Base-by-base conservation (phyloP, 306 rosid species). In the Lotus japonicus region DNA sequence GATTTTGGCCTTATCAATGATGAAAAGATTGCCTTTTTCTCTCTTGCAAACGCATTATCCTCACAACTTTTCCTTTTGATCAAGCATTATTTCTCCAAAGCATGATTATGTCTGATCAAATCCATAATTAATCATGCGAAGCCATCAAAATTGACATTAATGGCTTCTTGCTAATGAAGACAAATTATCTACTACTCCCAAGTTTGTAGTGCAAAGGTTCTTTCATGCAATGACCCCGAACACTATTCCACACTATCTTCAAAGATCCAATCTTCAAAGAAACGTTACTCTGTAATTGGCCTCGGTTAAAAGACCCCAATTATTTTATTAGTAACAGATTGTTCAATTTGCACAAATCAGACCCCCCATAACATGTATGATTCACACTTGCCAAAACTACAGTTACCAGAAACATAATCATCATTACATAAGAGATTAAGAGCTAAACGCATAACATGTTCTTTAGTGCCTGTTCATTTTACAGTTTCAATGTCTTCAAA, bases 61-160 rank as follows among this genome's bases (percentile, higher is more conserved):
- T 57, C 72, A 28, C 35, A 12, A 36, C 88, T 75, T 81, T 72
- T 59, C 35, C 76, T 73, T 78, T 78, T 68, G 71, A 77, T 77
- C 50, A 75, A 71, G 3, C 59, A 71, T 70, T 66, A 55, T 66
- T 74, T 71, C 56, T 16, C 53, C 3, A 2, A 45, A 52, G 18
- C 73, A 84, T 81, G 78, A 84, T 84, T 84, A 75, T 84, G 88
- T 84, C 77, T 72, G 70, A 77, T 79, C 58, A 58, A 33, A 72
- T 70, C 64, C 50, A 60, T 80, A 66, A 74, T 74, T 78, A 80
- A 84, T 80, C 79, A 77, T 73, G 52, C 17, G 42, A 50, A 84
- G 85, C 83, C 80, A 82, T 80, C 77, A 78, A 46, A 41, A 39
- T 78, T 78, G 85, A 78, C 77, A 56, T 84, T 62, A 55, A 80